Evolutionary conservation across 257 asterid genomes (phyloP), one percentile per base, ranked within the genome.

Genomic region (Penstemon davidsonii): DNA sequence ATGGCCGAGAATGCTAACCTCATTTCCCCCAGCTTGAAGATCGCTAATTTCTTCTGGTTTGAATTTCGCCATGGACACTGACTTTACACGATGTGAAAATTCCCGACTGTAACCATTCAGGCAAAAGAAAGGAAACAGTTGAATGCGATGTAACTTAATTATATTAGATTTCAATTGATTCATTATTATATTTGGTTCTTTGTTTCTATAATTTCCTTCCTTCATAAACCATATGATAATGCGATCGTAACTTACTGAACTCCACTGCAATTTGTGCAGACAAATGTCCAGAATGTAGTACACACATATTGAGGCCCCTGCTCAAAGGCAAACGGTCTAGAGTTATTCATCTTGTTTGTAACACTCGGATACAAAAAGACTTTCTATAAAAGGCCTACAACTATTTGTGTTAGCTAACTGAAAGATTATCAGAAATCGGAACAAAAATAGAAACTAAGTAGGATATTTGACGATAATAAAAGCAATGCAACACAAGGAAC

Each of bases 271-370:
- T 64, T 89, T 38, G 97, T 84, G 90, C 99, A 93, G 43, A 93
- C 82, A 66, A 93, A 93, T 38, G 97, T 90, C 92, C 91, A 88
- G 80, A 90, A 93, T 47, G 89, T 88, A 40, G 95, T 90, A 83
- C 99, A 93, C 44, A 87, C 88, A 80, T 93, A 93, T 72, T 93
- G 99, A 36, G 96, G 96, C 71, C 96, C 97, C 99, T 93, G 88
- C 60, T 71, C 18, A 55, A 69, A n/a, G 10, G 33, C 60, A 53
- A 41, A 71, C 47, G 11, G 10, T 39, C 39, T 8, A 59, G 42
- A 60, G 5, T 63, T 38, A 74, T 62, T 19, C 38, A 7, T 46
- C 44, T 25, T 25, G 33, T 25, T 25, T 25, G 2, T 25, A 25
- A 2, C 33, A 25, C 33, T 25, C 33, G 2, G 33, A 25, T 1